Evolutionary conservation across 2,329 filamentous ascomycete species (phyloP), one percentile per base, ranked within the genome.

Genomic region (Exophiala sideris): DNA sequence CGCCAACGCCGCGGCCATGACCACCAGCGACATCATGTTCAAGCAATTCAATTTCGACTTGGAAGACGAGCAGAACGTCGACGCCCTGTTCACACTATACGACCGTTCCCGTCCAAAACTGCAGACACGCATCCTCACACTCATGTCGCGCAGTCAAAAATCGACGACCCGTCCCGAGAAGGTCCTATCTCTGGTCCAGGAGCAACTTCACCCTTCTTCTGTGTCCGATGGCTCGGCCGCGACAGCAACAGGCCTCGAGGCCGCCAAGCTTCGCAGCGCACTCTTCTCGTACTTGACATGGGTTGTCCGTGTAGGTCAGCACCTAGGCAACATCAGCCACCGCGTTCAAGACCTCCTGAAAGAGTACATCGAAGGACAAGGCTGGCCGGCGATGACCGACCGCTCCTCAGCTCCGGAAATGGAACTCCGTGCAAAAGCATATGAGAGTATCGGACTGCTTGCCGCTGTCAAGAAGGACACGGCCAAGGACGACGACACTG

Each of bases 261-360:
- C 84, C 1, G 81, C 83, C 1, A 95, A 94, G 68, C 79, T 96
- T 8, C 83, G 91, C 61, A 86, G 84, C 42, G 89, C 91, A 1
- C 79, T 96, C 3, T 94, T 97, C 64, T 83, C 86, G 36, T 95
- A 92, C 63, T 82, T 95, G 52, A 88, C 89, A 48, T 97, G 91
- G 83, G 84, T 94, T 9, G 88, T 91, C 8, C 83, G 87, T 32
- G 84, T 90, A 63, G 88, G 86, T 6, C 72, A 79, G 1, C 79
- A 83, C 47, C 82, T 94, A 11, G 75, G 77, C 50, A 71, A 77
- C 7, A 84, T 95, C 62, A 88, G 87, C 0, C 77, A 81, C 2
- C 56, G 53, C 16, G 42, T 62, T 1, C 80, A 81, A 39, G 78
- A 95, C 2, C 83, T 95, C 14, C 74, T 97, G 63, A 81, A 81